Evolutionary conservation across 2,329 filamentous ascomycete genomes (phyloP).

Genomic region (Sporothrix variecibatus): DNA sequence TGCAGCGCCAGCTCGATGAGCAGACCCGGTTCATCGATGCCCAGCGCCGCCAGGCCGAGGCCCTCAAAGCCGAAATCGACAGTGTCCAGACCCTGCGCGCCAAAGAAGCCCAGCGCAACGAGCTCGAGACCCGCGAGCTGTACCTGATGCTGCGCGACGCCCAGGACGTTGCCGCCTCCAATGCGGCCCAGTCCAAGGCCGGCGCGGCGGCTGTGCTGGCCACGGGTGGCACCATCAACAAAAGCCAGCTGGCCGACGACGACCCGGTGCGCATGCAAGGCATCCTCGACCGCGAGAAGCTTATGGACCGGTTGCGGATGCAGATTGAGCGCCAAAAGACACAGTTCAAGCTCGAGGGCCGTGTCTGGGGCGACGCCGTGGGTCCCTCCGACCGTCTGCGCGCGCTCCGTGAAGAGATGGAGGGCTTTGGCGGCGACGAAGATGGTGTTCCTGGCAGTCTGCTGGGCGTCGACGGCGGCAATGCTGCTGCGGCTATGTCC

Average conservation of each 20-base stretch:
- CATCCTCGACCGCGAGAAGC: conserved; percentile 85
- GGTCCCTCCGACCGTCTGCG: conserved; percentile 90
- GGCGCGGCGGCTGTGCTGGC: conserved; percentile 13
- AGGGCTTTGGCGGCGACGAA: conserved; percentile 53
- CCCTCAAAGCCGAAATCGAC: conserved; percentile 84
- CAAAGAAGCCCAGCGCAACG: conserved; percentile 90
- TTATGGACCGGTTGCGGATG: conserved; percentile 93
- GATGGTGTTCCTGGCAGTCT: conserved; percentile 48
- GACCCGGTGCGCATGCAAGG: conserved; percentile 82
- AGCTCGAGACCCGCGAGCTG: conserved; percentile 91
- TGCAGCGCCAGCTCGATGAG: conserved; percentile 93
- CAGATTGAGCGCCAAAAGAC: conserved; percentile 97
- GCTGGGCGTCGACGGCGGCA: conserved; percentile 52
- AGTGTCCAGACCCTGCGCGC: conserved; percentile 82
- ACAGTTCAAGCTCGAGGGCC: conserved; percentile 93
- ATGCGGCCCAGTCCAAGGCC: conserved; percentile 54
- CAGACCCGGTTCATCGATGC: conserved; percentile 89
- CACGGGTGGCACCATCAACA: conserved; percentile 38
- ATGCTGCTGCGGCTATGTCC: conserved; percentile 39
- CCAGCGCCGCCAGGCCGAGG: conserved; percentile 80
- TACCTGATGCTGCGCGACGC: conserved; percentile 98
- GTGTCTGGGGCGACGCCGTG: conserved; percentile 78
- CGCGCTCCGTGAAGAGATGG: conserved; percentile 93
- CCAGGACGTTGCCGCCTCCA: conserved; percentile 90
- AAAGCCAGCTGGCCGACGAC: conserved; percentile 54